Base-by-base conservation (phyloP, 1,139 yeast species). In the Barnettozyma hawaiiensis region DNA sequence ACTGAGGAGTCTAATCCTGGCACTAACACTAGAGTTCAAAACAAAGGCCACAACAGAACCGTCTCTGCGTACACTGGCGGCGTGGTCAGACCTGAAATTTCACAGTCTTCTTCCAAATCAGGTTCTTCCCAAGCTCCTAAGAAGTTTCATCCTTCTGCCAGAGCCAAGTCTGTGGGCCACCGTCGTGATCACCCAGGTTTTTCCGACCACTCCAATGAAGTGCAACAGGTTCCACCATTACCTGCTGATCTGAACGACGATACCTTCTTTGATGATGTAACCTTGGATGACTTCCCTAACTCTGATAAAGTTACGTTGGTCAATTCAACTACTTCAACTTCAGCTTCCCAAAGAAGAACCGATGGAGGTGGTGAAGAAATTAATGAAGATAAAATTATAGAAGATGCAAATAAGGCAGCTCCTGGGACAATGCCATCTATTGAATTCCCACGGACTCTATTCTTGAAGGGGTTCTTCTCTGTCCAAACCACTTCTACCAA, bases 401-500 rank as follows among this genome's bases (percentile, higher is more conserved):
- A 76, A 18, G 80, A 80, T 53, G 85, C 82, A 53, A 75, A 81
- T 40, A 68, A 66, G 48, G 90, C 92, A n/a, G 76, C 79, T 47
- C 77, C 82, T 2, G 85, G 85, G 40, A 68, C 85, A 14, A 89
- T 90, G 97, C 96, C 95, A 22, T 87, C 96, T 0, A 89, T 90
- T 60, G 96, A 89, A 59, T 86, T 81, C 59, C 96, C 96, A 50
- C 85, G 85, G 65, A 90, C 96, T 3, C 75, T 90, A 51, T 89
- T 89, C 67, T 75, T 92, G 61, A 89, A 90, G 62, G 97, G 97
- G 1, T 89, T 92, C 58, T 92, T 92, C 67, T 82, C 94, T 49
- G 97, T 90, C 36, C 97, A 89, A 64, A 85, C 96, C 1, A 92
- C 98, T 0, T 87, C 97, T 2, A 86, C 96, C 5, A 89, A 89